A percentile compares a stretch with the other conserved stretches of the same genome.
These are phyloP conservation scores for Yueomyces sp. DNA, from an alignment of 805 yeast species.

Conservation along the genomic window DNA sequence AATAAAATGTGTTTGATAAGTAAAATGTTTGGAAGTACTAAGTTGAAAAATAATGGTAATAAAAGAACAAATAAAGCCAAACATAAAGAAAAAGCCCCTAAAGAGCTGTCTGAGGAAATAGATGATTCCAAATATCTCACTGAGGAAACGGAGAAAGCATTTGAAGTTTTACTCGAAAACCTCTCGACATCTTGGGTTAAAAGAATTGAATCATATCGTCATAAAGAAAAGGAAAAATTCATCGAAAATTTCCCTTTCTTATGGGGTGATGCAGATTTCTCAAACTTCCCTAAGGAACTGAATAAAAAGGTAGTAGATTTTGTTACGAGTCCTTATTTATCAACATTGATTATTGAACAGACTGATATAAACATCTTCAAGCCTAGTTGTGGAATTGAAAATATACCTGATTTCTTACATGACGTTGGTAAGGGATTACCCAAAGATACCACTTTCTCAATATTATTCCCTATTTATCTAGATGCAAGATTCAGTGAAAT, in stretches of 20 bases:
- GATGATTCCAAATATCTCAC: neutral
- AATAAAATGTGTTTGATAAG: neutral
- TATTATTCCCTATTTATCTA: slow-evolving; percentile 50
- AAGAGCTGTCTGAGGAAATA: slow-evolving; percentile 2
- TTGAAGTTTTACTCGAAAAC: slow-evolving; percentile 28
- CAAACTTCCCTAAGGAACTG: slow-evolving; percentile 26
- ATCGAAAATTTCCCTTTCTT: slow-evolving; percentile 27
- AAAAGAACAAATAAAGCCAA: neutral
- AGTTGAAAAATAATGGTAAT: neutral
- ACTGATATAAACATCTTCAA: slow-evolving; percentile 34
- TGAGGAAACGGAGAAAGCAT: slow-evolving; percentile 3
- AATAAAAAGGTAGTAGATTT: slow-evolving; percentile 36
- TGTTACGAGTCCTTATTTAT: slow-evolving; percentile 36
- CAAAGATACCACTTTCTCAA: slow-evolving; percentile 47
- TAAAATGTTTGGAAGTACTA: neutral
- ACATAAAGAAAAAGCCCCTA: neutral
- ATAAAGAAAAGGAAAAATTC: slow-evolving; percentile 28
- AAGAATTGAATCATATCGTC: slow-evolving; percentile 38
- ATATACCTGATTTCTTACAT: slow-evolving; percentile 48
- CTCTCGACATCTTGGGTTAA: slow-evolving; percentile 61
- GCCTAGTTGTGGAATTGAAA: slow-evolving; percentile 38
- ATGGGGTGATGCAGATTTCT: slow-evolving; percentile 27
- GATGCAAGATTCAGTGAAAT: slow-evolving; percentile 47
- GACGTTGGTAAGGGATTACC: slow-evolving; percentile 80
- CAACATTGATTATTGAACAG: slow-evolving; percentile 36